Evolutionary conservation across 495 filamentous ascomycete genomes (phyloP).

Genomic region (Amorphotheca resinae): DNA sequence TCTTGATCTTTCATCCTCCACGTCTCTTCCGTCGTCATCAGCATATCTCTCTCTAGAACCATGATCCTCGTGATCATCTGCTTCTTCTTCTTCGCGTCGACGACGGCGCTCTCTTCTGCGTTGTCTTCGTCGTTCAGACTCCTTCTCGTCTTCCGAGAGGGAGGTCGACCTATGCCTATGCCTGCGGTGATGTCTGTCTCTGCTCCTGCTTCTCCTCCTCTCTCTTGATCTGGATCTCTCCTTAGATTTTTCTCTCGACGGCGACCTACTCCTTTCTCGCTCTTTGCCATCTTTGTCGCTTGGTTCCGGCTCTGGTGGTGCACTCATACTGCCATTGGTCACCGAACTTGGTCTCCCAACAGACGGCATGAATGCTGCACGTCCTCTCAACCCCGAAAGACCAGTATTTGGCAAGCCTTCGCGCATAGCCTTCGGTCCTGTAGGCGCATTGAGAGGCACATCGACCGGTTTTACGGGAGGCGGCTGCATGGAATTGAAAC

Average conservation of each 20-base stretch:
- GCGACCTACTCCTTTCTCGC: slow-evolving; percentile 15
- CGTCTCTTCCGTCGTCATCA: slow-evolving; percentile 9
- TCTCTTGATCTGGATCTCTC: slow-evolving; percentile 26
- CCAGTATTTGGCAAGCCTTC: slow-evolving; percentile 72
- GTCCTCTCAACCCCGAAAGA: slow-evolving; percentile 38
- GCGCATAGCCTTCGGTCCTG: slow-evolving; percentile 86
- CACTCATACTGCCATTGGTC: slow-evolving; percentile 11
- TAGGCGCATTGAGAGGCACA: slow-evolving; percentile 58
- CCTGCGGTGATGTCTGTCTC: slow-evolving; percentile 38
- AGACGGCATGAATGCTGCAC: slow-evolving; percentile 12
- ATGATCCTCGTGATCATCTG: slow-evolving; percentile 10
- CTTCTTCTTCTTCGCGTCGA: slow-evolving; percentile 15
- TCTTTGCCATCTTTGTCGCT: slow-evolving; percentile 10
- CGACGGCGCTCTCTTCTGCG: slow-evolving; percentile 27
- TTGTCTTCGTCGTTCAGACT: slow-evolving; percentile 37
- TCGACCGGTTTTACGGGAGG: slow-evolving; percentile 23
- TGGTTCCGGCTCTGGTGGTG: slow-evolving; percentile 8
- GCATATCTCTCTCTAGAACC: slow-evolving; percentile 2
- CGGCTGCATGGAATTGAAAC: slow-evolving; percentile 9
- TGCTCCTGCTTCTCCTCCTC: slow-evolving; percentile 25
- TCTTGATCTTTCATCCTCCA: slow-evolving; percentile 11
- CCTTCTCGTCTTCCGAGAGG: slow-evolving; percentile 32
- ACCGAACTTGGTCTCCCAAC: slow-evolving; percentile 6
- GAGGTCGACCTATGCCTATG: slow-evolving; percentile 48
- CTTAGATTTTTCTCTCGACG: slow-evolving; percentile 12